Evolutionary conservation across 352 stramenopile genomes (phyloP), one percentile per base, ranked within the genome.

Genomic region (Phytophthora boehmeriae): DNA sequence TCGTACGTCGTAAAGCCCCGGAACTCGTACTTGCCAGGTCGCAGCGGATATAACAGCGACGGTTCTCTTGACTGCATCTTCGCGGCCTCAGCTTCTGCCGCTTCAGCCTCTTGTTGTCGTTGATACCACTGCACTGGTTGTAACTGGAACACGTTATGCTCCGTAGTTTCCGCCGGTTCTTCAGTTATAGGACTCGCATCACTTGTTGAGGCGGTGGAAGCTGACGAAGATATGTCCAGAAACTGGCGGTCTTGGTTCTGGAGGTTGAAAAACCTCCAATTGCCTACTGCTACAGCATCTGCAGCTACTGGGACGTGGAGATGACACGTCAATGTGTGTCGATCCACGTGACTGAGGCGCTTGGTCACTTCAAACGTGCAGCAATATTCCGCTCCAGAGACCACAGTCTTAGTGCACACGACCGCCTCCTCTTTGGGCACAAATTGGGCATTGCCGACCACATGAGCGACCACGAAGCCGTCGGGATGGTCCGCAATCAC

Each of bases 1-100:
- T 78, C 58, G 28, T 76, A 77, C 14, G 66, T 83, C 28, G 78
- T 83, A 54, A 89, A 91, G 0, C 82, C 82, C 35, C 61, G 63
- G 56, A 91, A 89, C 34, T 89, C 77, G 60, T 87, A 91, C 34
- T 76, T 79, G 1, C 82, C 82, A 4, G 82, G 71, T 5, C 67
- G 61, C 11, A 91, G 65, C 19, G 82, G 82, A 43, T 84, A 84
- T 39, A 90, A 30, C 4, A 66, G 9, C 17, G 68, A 76, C n/a
- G 54, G 58, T 11, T 22, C 45, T 45, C 67, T 66, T 4, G 57
- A 56, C 30, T 66, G 63, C 45, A 55, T 42, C 55, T 45, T n/a
- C 0, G 61, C 46, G 10, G 54, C 55, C 14, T 62, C 28, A 45
- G 43, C 42, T n/a, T 54, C 27, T 8, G 49, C 36, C 20, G 51